Evolutionary conservation across 306 rosid genomes (phyloP), one percentile per base, ranked within the genome.

Genomic region (Sesbania bispinosa): DNA sequence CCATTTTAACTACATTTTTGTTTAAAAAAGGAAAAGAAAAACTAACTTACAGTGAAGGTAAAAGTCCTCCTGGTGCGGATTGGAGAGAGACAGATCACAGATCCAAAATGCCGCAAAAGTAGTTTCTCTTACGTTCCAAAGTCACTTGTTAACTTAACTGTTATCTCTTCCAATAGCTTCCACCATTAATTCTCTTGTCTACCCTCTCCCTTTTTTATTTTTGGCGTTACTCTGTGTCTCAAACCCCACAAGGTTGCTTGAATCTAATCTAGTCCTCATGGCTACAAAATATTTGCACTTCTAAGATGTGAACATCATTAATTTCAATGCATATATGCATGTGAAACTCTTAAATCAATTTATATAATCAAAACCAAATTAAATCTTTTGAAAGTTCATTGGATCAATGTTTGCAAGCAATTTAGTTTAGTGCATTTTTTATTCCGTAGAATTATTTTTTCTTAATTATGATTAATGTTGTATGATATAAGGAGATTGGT

Each of bases 21-120:
- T 54, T 24, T n/a, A n/a, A 18, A 14, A 39, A 3, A 5, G 7
- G 26, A 6, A n/a, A n/a, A n/a, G n/a, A n/a, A n/a, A n/a, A n/a
- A n/a, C n/a, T n/a, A n/a, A n/a, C n/a, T n/a, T n/a, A n/a, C n/a
- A n/a, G n/a, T n/a, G n/a, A n/a, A n/a, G n/a, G n/a, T n/a, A n/a
- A n/a, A n/a, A n/a, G n/a, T n/a, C n/a, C n/a, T n/a, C n/a, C n/a
- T n/a, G n/a, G n/a, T n/a, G n/a, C n/a, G n/a, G n/a, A n/a, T n/a
- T n/a, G n/a, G n/a, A n/a, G n/a, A n/a, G n/a, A n/a, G n/a, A 42
- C 16, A 54, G 3, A 36, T 48, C 69, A 47, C 30, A 69, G 50
- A 77, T 69, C 81, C 48, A n/a, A 77, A 39, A 68, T 20, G 24
- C 26, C 59, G 38, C 81, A 69, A 69, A 41, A 77, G 39, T 52